A percentile compares a stretch with the other conserved stretches of the same genome.
phyloP scores from a whole-genome alignment of 2,329 filamentous ascomycete genomes.

The Nothomitra cinnamomea region DNA sequence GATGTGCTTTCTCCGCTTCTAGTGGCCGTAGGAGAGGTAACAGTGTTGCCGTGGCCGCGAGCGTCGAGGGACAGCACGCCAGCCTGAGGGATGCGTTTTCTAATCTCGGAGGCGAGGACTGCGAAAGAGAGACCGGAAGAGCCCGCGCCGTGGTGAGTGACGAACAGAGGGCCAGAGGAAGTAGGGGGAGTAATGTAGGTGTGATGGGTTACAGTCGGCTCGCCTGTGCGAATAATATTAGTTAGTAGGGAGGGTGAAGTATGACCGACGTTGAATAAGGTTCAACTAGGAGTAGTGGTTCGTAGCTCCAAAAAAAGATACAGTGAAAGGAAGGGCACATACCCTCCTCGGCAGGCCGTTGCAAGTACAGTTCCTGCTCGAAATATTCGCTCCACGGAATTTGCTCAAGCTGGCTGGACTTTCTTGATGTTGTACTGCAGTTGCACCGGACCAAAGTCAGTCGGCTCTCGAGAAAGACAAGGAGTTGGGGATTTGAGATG shows the following conservation, averaged over 20 bases:
- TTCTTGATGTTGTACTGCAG: not conserved
- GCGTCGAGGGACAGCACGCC: slow-evolving; percentile 78
- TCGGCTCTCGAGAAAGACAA: not conserved
- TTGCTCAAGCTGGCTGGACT: slow-evolving; percentile 27
- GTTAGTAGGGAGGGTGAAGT: no score
- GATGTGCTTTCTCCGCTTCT: slow-evolving; percentile 18
- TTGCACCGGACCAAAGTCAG: not conserved
- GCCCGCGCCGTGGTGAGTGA: slow-evolving; percentile 88
- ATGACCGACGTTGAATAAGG: no score
- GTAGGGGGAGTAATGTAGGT: slow-evolving; percentile 70
- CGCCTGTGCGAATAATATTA: not conserved
- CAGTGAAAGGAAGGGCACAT: not conserved
- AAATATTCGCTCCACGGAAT: slow-evolving; percentile 85
- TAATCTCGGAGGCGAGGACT: slow-evolving; percentile 58
- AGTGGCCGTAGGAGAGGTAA: slow-evolving; percentile 22
- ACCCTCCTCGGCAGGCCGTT: slow-evolving; percentile 10
- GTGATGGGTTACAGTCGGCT: slow-evolving; percentile 48
- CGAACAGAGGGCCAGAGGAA: slow-evolving; percentile 59
- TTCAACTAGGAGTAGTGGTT: no score
- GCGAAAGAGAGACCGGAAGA: slow-evolving; percentile 90
- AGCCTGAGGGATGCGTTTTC: slow-evolving; percentile 57
- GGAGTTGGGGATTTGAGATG: not conserved
- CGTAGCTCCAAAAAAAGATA: not conserved
- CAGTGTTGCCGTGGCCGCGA: slow-evolving; percentile 65
- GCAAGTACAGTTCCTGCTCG: slow-evolving; percentile 65